These are phyloP conservation scores for Agrocybe pediades DNA, from an alignment of 768 basidiomycete species.

Conservation along the genomic window DNA sequence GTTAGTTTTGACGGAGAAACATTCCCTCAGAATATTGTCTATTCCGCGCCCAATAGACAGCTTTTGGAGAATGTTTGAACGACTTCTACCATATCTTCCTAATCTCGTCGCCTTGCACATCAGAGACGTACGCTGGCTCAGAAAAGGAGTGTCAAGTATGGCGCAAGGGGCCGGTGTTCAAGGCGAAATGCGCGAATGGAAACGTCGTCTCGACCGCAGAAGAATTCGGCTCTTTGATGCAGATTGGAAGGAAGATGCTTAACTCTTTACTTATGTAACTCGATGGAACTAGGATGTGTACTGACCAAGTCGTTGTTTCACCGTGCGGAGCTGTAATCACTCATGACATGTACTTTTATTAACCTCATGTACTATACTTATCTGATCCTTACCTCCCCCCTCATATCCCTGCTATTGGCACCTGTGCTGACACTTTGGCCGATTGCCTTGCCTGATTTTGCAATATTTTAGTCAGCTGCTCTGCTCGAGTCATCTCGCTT, in stretches of 20 bases:
- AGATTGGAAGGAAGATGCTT: constrained; percentile 60
- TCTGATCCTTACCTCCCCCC: not conserved
- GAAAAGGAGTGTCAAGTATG: constrained; percentile 60
- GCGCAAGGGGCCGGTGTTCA: constrained; percentile 79
- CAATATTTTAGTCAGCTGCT: not conserved
- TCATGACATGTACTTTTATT: not conserved
- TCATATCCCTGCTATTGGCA: not conserved
- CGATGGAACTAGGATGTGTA: not conserved
- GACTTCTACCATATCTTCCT: constrained; percentile 57
- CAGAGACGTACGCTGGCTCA: constrained; percentile 74
- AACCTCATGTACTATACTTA: not conserved
- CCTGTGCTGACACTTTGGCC: no score
- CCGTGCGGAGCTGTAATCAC: not conserved
- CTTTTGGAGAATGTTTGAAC: constrained; percentile 58
- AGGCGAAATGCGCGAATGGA: constrained; percentile 81
- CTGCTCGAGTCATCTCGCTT: not conserved
- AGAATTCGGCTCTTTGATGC: constrained; percentile 68
- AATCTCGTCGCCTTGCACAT: constrained; percentile 56
- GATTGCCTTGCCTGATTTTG: not conserved
- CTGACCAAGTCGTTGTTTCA: not conserved
- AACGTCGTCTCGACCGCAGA: constrained; percentile 55
- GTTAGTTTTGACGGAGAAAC: constrained; percentile 34
- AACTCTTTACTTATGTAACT: not conserved
- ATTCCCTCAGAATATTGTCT: constrained; percentile 64
- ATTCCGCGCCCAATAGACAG: constrained; percentile 72